Evolutionary conservation across 208 protist genomes (phyloP).

Genomic region (Blastocrithidia nonstop): DNA sequence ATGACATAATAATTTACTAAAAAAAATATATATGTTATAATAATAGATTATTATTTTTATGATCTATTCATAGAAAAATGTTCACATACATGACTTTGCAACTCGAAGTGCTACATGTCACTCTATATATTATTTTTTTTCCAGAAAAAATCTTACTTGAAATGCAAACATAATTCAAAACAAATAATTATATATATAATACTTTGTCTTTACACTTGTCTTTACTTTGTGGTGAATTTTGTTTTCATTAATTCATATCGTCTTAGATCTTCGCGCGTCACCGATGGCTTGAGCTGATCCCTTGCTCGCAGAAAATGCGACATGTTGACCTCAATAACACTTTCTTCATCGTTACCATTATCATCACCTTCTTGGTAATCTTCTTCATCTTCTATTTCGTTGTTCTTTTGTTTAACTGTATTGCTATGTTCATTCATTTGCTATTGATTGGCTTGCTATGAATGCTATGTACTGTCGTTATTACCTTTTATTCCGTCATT

Average conservation of each 20-base stretch:
- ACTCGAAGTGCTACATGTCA: no score
- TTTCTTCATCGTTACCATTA: background rate
- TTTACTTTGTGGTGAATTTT: conserved; percentile 21
- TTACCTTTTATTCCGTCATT: no score
- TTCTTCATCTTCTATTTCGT: conserved; percentile 4
- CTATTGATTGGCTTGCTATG: background rate
- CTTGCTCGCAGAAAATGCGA: conserved; percentile 58
- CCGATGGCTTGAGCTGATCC: conserved; percentile 67
- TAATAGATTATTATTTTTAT: no score
- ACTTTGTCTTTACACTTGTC: background rate
- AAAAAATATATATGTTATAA: no score
- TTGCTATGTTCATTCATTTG: no score
- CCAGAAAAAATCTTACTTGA: background rate
- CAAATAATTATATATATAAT: conserved; percentile 1
- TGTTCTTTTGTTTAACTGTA: background rate
- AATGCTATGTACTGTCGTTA: no score
- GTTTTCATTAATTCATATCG: conserved; percentile 58
- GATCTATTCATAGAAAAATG: no score
- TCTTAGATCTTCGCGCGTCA: conserved; percentile 47
- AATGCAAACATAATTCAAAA: conserved; percentile 6
- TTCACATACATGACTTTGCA: no score
- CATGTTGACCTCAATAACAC: conserved; percentile 43
- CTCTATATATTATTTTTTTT: no score
- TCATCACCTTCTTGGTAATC: conserved; percentile 9
- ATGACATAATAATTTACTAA: no score